These are phyloP conservation scores for Stevia rebaudiana DNA, from an alignment of 140 eudicot species.

Conservation along the genomic window DNA sequence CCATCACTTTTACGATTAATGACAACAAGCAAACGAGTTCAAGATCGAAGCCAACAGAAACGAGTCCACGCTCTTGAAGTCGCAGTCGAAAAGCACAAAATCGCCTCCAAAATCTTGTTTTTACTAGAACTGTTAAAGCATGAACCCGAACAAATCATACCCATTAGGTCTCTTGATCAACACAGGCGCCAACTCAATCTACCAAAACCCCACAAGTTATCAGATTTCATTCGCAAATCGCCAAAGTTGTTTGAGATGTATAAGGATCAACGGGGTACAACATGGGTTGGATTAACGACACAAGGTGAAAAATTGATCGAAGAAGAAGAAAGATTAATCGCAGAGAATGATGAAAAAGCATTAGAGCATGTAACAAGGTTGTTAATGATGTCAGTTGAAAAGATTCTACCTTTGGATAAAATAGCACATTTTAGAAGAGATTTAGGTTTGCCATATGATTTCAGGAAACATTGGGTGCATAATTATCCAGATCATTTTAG, in stretches of 20 bases:
- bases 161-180: slow-evolving; percentile 56
- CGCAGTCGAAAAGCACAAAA: slow-evolving; percentile 65
- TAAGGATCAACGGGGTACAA: slow-evolving; percentile 57
- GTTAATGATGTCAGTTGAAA: slow-evolving; percentile 78
- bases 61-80: slow-evolving; percentile 78
- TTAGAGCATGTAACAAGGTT: slow-evolving; percentile 60
- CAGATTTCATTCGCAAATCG: slow-evolving; percentile 65
- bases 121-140: slow-evolving; percentile 55
- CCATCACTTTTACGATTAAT: slow-evolving; percentile 31
- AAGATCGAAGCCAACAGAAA: slow-evolving; percentile 83
- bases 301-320: slow-evolving; percentile 58
- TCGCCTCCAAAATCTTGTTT: slow-evolving; percentile 55
- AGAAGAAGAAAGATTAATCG: slow-evolving; percentile 61
- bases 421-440: slow-evolving; percentile 91
- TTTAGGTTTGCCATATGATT: slow-evolving; percentile 76
- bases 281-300: slow-evolving; percentile 77
- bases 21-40: slow-evolving; percentile 82
- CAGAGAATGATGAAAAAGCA: slow-evolving; percentile 42
- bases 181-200: slow-evolving; percentile 64
- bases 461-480: slow-evolving; percentile 64
- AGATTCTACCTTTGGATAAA: slow-evolving; percentile 58
- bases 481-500: slow-evolving; percentile 30
- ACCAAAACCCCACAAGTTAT: slow-evolving; percentile 77
- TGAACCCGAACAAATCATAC: slow-evolving; percentile 59
- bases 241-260: slow-evolving; percentile 79